phyloP scores from a whole-genome alignment of 305 asterid genomes.

The Solanum aculeatissimum region DNA sequence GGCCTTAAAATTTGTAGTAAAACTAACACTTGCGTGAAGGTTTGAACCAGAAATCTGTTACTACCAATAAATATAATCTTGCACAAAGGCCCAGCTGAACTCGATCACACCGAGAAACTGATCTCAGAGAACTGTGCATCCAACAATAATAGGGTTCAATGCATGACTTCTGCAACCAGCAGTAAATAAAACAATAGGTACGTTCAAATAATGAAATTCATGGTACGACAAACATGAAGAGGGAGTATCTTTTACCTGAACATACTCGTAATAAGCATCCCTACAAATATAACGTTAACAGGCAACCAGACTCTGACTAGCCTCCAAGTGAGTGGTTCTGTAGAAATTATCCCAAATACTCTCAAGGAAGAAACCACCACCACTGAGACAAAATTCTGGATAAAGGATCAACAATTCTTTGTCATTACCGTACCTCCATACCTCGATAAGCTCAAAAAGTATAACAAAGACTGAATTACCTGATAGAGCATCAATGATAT shows the following conservation, averaged over 20 bases:
- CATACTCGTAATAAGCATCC: constrained; percentile 97
- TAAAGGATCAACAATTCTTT: background rate
- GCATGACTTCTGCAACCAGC: background rate
- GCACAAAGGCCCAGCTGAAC: background rate
- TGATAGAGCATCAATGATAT: constrained; percentile 92
- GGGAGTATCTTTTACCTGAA: constrained; percentile 50
- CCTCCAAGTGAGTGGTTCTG: constrained; percentile 85
- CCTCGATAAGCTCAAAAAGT: background rate
- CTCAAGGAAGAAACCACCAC: constrained; percentile 49
- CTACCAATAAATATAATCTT: background rate
- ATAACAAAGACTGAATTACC: constrained; percentile 24
- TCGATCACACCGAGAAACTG: background rate
- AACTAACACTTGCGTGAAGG: background rate
- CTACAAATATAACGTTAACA: constrained; percentile 78
- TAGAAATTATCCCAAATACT: constrained; percentile 52
- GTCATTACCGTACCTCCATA: background rate
- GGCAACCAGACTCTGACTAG: constrained; percentile 89
- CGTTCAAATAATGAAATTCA: background rate
- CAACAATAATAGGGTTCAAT: background rate
- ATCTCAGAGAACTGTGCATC: background rate
- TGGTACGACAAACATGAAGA: background rate
- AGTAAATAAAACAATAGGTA: background rate
- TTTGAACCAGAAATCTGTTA: background rate
- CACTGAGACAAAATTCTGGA: constrained; percentile 78
- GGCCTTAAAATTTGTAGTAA: background rate